These are phyloP conservation scores for Alloteropsis semialata DNA, from an alignment of 176 grass and related monocot species.

Conservation along the genomic window DNA sequence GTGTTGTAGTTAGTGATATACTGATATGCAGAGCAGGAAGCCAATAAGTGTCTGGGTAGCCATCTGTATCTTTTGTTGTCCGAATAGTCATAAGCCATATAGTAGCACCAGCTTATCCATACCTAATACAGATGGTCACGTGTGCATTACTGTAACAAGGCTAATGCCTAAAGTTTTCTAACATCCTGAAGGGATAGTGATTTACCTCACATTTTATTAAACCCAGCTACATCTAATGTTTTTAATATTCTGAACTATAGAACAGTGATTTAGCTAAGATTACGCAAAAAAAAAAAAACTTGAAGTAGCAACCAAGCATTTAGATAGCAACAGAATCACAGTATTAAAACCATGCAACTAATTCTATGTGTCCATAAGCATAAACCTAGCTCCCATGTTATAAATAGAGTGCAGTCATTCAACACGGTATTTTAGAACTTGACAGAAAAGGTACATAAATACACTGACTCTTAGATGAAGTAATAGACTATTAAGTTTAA, in stretches of 20 bases:
- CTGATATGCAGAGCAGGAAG: not conserved
- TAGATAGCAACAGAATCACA: not conserved
- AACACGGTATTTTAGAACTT: not conserved
- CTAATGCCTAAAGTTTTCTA: not conserved
- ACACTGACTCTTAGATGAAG: not conserved
- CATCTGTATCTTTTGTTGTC: not conserved
- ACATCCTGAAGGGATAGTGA: not conserved
- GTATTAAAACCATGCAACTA: not conserved
- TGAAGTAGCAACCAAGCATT: no score
- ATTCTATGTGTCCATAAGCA: not conserved
- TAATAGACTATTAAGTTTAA: not conserved
- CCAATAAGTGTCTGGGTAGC: not conserved
- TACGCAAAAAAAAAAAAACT: not conserved
- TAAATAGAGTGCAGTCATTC: not conserved
- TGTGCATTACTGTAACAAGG: not conserved
- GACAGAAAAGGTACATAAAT: not conserved
- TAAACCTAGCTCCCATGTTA: not conserved
- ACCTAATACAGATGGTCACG: not conserved
- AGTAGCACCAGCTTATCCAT: slow-evolving; percentile 7
- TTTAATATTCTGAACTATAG: not conserved
- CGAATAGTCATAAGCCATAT: not conserved
- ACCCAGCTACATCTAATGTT: not conserved
- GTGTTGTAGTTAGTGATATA: not conserved
- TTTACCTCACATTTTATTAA: not conserved
- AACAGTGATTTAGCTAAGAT: not conserved